These are phyloP conservation scores for Xylaria digitata DNA, from an alignment of 2,329 filamentous ascomycete genomes.

Conservation along the genomic window DNA sequence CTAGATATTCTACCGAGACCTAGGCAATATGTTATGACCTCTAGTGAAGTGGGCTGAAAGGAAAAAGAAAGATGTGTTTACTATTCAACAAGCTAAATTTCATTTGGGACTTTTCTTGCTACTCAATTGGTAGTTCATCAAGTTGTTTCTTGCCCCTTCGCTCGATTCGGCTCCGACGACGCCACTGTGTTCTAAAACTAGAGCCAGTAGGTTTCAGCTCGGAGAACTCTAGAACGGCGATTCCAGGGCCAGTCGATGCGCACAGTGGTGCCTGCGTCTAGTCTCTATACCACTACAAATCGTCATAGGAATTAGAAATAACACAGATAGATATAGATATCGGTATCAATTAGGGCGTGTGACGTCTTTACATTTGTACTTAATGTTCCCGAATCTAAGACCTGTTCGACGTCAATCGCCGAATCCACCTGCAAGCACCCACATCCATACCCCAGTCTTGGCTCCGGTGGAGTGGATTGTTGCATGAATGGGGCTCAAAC, in stretches of 20 bases:
- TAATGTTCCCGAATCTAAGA: too few relatives aligned
- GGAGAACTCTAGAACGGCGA: too few relatives aligned
- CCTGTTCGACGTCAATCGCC: too few relatives aligned
- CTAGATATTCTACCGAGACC: background rate
- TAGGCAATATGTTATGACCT: background rate
- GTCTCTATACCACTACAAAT: background rate
- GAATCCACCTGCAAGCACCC: too few relatives aligned
- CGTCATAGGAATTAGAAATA: background rate
- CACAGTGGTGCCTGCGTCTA: too few relatives aligned
- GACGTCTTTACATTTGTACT: too few relatives aligned
- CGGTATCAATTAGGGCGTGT: too few relatives aligned
- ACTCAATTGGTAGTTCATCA: slow-evolving; percentile 8
- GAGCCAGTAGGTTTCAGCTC: background rate
- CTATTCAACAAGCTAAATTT: slow-evolving; percentile 19
- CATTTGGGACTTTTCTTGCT: slow-evolving; percentile 10
- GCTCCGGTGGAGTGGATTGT: slow-evolving; percentile 1
- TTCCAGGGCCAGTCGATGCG: too few relatives aligned
- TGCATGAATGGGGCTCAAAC: slow-evolving; percentile 23
- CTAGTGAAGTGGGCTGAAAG: background rate
- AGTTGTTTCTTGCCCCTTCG: background rate
- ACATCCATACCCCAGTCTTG: background rate
- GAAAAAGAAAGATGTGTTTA: background rate
- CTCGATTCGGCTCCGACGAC: slow-evolving; percentile 14
- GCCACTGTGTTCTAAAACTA: background rate
- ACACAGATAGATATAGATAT: too few relatives aligned